Conservation (phyloP, 2,329 filamentous ascomycete species). For the Magnaporthiopsis incrustans region DNA sequence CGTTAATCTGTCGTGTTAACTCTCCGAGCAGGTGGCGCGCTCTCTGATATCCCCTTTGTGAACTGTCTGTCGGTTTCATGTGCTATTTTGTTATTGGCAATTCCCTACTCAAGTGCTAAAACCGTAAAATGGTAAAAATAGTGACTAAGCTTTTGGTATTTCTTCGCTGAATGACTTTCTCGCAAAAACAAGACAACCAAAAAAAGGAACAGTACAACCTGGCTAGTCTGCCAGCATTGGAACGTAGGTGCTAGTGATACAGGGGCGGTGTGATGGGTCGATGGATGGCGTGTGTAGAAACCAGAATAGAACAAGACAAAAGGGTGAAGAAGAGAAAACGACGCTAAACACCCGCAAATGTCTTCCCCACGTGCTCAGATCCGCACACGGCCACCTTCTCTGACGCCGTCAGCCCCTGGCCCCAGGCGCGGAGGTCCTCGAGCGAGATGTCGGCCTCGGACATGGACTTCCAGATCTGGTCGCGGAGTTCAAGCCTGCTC, state of each 20-base stretch:
- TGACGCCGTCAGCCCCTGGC: slow-evolving; percentile 11
- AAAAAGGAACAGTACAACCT: not conserved
- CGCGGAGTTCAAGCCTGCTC: slow-evolving; percentile 4
- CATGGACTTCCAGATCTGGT: not conserved
- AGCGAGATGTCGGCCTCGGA: slow-evolving; percentile 11
- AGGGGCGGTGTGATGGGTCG: not conserved
- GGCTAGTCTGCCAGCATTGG: not conserved
- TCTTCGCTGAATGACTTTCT: not conserved
- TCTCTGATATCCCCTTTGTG: not conserved
- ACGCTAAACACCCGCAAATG: slow-evolving; percentile 15
- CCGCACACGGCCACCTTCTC: slow-evolving; percentile 16
- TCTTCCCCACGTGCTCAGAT: slow-evolving; percentile 13
- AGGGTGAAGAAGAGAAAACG: not conserved
- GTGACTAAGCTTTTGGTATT: not conserved
- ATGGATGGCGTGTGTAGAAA: not conserved
- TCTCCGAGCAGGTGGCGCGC: not conserved
- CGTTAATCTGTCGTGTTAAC: not conserved
- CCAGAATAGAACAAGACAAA: not conserved
- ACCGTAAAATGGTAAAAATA: not conserved
- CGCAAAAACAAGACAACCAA: not conserved
- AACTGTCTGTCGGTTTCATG: not conserved
- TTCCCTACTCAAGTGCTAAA: not conserved
- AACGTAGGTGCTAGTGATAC: not conserved
- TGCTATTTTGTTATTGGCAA: not conserved
- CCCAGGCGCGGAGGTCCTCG: slow-evolving; percentile 16